Evolutionary conservation across 768 basidiomycete species (phyloP).

Genomic region (Mrakia blollopis): DNA sequence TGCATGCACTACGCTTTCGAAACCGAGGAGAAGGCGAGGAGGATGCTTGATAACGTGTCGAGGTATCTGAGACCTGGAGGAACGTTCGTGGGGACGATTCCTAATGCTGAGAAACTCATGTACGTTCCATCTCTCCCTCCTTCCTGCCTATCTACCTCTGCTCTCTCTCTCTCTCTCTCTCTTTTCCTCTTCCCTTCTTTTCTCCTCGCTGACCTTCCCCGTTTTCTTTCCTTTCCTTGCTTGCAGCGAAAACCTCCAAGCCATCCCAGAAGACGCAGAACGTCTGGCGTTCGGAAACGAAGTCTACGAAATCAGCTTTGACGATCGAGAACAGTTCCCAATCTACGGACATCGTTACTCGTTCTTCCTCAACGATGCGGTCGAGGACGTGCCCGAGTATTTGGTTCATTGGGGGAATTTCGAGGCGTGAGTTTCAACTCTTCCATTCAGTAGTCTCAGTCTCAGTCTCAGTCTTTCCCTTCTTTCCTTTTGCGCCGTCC

Average conservation of each 20-base stretch:
- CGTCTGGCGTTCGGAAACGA: slow-evolving; percentile 83
- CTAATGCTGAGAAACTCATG: slow-evolving; percentile 79
- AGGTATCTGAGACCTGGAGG: slow-evolving; percentile 75
- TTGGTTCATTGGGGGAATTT: slow-evolving; percentile 95
- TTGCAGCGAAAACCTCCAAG: slow-evolving; percentile 64
- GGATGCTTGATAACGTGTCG: slow-evolving; percentile 88
- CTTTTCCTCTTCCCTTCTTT: no score
- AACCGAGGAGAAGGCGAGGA: slow-evolving; percentile 72
- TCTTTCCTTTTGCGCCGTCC: no score
- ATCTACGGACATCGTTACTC: slow-evolving; percentile 84
- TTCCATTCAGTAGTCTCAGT: no score
- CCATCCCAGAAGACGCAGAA: slow-evolving; percentile 58
- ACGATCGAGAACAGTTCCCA: slow-evolving; percentile 54
- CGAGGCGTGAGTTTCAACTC: slow-evolving; percentile 55
- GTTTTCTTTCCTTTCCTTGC: neutral
- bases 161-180: no score
- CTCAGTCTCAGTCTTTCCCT: no score
- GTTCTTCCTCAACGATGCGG: slow-evolving; percentile 90
- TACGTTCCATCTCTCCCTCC: slow-evolving; percentile 48
- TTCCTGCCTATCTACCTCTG: neutral
- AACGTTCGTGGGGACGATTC: slow-evolving; percentile 93
- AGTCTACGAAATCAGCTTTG: slow-evolving; percentile 84
- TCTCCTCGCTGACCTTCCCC: neutral
- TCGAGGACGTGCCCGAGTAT: slow-evolving; percentile 95
- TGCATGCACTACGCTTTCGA: slow-evolving; percentile 99